Percentiles rank a stretch among this genome's conserved stretches.
These are phyloP conservation scores for Thelonectria rubi DNA, from an alignment of 2,329 filamentous ascomycete species.

Conservation along the genomic window DNA sequence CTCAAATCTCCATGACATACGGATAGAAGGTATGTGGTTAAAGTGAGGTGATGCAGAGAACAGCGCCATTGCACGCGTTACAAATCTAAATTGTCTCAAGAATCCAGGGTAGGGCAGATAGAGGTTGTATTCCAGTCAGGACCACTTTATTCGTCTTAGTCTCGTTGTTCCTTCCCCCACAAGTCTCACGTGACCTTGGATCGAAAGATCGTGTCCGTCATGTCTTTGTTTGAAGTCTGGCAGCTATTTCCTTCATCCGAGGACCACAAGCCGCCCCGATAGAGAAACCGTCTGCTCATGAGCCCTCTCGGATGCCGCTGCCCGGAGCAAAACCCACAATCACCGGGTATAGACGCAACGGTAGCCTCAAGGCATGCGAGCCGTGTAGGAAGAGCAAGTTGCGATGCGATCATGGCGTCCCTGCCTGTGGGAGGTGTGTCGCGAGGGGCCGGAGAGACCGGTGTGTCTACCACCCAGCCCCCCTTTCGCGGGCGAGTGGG, in stretches of 20 bases:
- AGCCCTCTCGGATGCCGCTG: background rate
- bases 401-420: constrained; percentile 12
- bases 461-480: constrained; percentile 13
- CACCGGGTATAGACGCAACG: constrained; percentile 14
- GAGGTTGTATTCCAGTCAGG: too few species aligned
- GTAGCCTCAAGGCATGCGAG: constrained; percentile 12
- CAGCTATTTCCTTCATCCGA: background rate
- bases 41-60: background rate
- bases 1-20: background rate
- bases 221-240: background rate
- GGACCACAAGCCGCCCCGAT: background rate
- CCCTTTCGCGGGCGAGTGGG: background rate
- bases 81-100: background rate
- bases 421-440: constrained; percentile 11
- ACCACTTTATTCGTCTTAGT: too few species aligned
- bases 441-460: background rate
- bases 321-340: background rate
- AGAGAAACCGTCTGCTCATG: background rate
- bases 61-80: too few species aligned
- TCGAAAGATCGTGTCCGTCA: too few species aligned
- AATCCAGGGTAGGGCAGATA: background rate
- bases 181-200: background rate
- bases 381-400: constrained; percentile 17
- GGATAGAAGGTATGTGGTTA: background rate
- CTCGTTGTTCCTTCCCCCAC: background rate